Percentiles rank a stretch among this genome's conserved stretches.
Evolutionary conservation across 2,329 filamentous ascomycete genomes (phyloP).

Genomic region (Fusarium sp.): DNA sequence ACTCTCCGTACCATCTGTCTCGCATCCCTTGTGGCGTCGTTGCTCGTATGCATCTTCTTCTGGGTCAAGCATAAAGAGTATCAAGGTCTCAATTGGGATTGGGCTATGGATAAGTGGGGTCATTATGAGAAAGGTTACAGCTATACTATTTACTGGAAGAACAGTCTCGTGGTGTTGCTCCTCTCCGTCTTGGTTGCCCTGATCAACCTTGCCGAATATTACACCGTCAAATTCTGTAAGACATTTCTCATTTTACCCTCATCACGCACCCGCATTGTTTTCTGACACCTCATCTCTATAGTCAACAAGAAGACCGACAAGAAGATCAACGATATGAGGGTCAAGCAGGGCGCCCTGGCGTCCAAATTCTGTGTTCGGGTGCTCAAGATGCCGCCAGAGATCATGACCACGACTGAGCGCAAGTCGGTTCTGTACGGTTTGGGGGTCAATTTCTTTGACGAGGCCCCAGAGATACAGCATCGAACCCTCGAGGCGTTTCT

Average conservation of each 20-base stretch:
- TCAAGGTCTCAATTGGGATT: not conserved
- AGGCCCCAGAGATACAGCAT: not conserved
- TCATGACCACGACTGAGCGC: not conserved
- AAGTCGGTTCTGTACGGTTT: not conserved
- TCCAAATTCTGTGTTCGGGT: not conserved
- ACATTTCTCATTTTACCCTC: not conserved
- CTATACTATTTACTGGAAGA: not conserved
- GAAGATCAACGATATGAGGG: not conserved
- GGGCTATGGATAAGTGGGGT: not conserved
- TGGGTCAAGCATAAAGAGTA: not conserved
- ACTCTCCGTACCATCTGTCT: not conserved
- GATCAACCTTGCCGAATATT: not conserved
- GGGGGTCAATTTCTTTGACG: not conserved
- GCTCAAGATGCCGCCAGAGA: not conserved
- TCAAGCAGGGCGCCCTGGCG: not conserved
- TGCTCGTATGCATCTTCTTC: not conserved
- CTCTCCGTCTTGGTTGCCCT: not conserved
- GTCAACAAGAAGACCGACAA: not conserved
- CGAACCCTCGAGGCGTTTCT: not conserved
- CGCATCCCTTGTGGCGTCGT: not conserved
- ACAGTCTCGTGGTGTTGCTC: not conserved
- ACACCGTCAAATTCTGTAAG: not conserved
- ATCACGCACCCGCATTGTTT: not conserved
- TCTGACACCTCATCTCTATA: not conserved
- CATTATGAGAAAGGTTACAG: not conserved